Percentiles rank a stretch among this genome's conserved stretches.
Evolutionary conservation across 1,284 basidiomycete species (phyloP).

Genomic region (Ganoderma leucocontextum): DNA sequence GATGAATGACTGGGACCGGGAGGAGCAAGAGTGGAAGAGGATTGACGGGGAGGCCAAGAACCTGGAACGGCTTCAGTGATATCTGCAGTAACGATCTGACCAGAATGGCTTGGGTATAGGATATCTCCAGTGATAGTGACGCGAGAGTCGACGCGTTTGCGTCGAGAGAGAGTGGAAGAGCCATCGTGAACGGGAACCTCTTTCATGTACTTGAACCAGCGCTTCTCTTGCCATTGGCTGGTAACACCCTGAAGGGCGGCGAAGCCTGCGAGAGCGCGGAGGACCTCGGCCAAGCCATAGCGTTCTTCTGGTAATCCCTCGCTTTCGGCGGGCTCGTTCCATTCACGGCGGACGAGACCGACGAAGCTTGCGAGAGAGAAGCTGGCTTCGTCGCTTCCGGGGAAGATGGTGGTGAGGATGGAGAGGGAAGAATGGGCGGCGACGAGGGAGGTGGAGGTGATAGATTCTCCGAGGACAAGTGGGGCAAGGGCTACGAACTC

Average conservation of each 20-base stretch:
- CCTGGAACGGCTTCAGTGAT: constrained; percentile 62
- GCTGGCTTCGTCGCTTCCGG: constrained; percentile 77
- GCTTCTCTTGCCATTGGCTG: constrained; percentile 76
- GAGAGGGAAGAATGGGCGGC: constrained; percentile 80
- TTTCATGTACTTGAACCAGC: constrained; percentile 68
- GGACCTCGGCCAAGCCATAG: constrained; percentile 69
- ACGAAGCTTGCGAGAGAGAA: constrained; percentile 84
- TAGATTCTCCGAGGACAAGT: constrained; percentile 74
- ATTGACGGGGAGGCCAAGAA: constrained; percentile 36
- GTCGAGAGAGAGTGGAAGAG: constrained; percentile 30
- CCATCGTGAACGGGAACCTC: constrained; percentile 71
- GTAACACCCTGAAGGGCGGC: constrained; percentile 81
- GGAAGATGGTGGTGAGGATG: constrained; percentile 73
- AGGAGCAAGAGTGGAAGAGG: constrained; percentile 21
- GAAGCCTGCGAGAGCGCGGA: constrained; percentile 77
- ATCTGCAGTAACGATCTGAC: constrained; percentile 76
- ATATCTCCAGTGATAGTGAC: constrained; percentile 75
- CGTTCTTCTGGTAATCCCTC: constrained; percentile 65
- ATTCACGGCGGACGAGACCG: constrained; percentile 72
- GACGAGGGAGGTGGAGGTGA: constrained; percentile 76
- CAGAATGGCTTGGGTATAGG: constrained; percentile 66
- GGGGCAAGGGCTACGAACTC: constrained; percentile 78
- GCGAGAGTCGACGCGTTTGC: constrained; percentile 49
- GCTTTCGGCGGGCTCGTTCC: constrained; percentile 62
- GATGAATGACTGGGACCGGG: not conserved